phyloP scores from a whole-genome alignment of 768 basidiomycete species.

The Rhodotorula kratochvilovae region DNA sequence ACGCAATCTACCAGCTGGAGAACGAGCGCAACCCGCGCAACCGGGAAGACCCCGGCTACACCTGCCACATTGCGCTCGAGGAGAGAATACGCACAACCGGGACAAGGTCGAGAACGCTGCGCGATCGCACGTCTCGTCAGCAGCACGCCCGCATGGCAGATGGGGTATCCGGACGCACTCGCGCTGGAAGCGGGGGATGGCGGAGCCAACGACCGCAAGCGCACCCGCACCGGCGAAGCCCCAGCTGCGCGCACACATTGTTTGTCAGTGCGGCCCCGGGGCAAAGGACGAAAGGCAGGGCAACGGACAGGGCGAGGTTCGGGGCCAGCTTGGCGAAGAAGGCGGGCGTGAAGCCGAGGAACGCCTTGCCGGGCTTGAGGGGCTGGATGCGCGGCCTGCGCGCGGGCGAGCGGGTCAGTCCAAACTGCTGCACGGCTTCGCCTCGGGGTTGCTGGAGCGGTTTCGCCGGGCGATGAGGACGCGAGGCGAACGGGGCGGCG shows the following conservation, averaged over 20 bases:
- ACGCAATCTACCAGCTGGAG: too few species aligned
- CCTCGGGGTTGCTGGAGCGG: too few species aligned
- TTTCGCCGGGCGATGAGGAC: too few species aligned
- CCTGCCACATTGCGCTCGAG: too few species aligned
- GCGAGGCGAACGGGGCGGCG: too few species aligned
- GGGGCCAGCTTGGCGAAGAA: slow-evolving; percentile 9
- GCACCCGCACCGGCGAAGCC: slow-evolving; percentile 27
- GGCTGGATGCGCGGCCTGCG: slow-evolving; percentile 8
- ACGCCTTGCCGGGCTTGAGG: slow-evolving; percentile 6
- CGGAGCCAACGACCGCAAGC: slow-evolving; percentile 18
- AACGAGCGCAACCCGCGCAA: too few species aligned
- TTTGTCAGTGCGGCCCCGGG: neutral
- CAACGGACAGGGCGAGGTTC: slow-evolving; percentile 18
- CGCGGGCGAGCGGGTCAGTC: neutral
- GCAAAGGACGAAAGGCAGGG: too few species aligned
- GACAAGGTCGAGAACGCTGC: slow-evolving; percentile 7
- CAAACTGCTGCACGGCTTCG: too few species aligned
- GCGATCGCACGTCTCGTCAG: neutral
- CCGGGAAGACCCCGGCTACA: too few species aligned
- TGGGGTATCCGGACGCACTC: neutral
- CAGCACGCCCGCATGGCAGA: neutral
- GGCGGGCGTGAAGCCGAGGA: slow-evolving; percentile 13
- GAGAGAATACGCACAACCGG: neutral
- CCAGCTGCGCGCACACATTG: neutral
- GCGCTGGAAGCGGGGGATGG: slow-evolving; percentile 26